Conservation (phyloP, 2,329 filamentous ascomycete species). For the Phyllosticta capitalensis region DNA sequence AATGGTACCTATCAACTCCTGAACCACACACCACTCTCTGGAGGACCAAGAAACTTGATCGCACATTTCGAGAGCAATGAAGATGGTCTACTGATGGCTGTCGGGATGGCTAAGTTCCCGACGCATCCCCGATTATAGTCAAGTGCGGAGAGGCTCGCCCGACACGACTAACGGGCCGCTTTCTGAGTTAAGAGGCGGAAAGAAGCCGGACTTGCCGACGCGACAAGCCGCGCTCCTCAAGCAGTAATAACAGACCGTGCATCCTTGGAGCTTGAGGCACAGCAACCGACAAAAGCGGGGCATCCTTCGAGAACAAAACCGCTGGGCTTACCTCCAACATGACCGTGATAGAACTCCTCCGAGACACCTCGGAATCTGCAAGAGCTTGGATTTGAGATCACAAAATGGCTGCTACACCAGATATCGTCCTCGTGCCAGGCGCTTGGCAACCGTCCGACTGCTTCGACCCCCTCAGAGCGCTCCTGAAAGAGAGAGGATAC, state of each 20-base stretch:
- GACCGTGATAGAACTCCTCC: background rate
- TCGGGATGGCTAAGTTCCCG: background rate
- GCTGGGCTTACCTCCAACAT: background rate
- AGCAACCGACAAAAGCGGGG: too few species aligned
- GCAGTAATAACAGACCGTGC: background rate
- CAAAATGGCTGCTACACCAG: background rate
- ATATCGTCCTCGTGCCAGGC: conserved; percentile 3
- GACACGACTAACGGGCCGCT: background rate
- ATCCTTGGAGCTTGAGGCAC: too few species aligned
- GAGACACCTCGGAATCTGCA: background rate
- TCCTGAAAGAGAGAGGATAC: conserved; percentile 1
- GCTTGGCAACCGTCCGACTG: conserved; percentile 4
- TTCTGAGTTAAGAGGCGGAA: background rate
- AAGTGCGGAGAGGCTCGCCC: background rate
- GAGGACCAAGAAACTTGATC: too few species aligned
- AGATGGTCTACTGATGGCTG: too few species aligned
- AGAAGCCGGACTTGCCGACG: background rate
- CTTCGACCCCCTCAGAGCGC: conserved; percentile 1
- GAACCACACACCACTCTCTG: too few species aligned
- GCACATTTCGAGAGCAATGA: too few species aligned
- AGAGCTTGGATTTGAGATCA: background rate
- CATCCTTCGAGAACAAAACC: background rate
- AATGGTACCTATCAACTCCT: too few species aligned
- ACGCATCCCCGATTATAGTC: background rate
- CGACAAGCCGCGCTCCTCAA: background rate